phyloP scores from a whole-genome alignment of 805 yeast species.

The Priceomyces castillae region DNA sequence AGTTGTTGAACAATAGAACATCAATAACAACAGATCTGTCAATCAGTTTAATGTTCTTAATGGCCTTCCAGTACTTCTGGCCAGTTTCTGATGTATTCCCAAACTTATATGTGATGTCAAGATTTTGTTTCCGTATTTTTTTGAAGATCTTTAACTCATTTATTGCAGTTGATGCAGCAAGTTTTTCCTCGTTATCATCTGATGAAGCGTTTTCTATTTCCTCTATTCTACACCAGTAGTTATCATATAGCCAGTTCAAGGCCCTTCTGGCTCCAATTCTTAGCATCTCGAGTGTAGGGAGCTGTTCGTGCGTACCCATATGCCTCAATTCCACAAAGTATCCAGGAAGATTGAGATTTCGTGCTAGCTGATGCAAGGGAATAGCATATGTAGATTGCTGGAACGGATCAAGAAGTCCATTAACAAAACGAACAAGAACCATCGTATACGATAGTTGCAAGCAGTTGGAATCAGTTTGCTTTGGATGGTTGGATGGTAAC shows the following conservation, averaged over 20 bases:
- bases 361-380: slow-evolving; percentile 75
- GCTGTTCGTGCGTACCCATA: slow-evolving; percentile 81
- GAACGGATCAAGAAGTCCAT: slow-evolving; percentile 83
- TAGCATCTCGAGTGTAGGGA: slow-evolving; percentile 72
- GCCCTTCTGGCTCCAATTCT: slow-evolving; percentile 60
- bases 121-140: slow-evolving; percentile 46
- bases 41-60: slow-evolving; percentile 19
- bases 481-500: slow-evolving; percentile 5
- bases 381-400: slow-evolving; percentile 79
- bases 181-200: slow-evolving; percentile 12
- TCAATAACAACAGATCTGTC: slow-evolving; percentile 9
- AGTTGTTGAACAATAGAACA: slow-evolving; percentile 20
- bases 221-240: slow-evolving; percentile 61
- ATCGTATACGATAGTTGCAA: slow-evolving; percentile 61
- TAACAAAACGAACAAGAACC: slow-evolving; percentile 82
- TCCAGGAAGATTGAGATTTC: slow-evolving; percentile 63
- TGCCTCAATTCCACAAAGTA: slow-evolving; percentile 89
- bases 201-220: slow-evolving; percentile 19
- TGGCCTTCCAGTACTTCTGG: slow-evolving; percentile 39
- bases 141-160: slow-evolving; percentile 46
- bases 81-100: slow-evolving; percentile 42
- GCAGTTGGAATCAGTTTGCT: slow-evolving; percentile 26
- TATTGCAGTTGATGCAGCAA: slow-evolving; percentile 16
- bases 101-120: slow-evolving; percentile 34
- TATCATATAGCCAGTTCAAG: slow-evolving; percentile 66